A percentile compares a stretch with the other conserved stretches of the same genome.
phyloP scores from a whole-genome alignment of 164 flowering plant genomes.

The Vitis labrusca region DNA sequence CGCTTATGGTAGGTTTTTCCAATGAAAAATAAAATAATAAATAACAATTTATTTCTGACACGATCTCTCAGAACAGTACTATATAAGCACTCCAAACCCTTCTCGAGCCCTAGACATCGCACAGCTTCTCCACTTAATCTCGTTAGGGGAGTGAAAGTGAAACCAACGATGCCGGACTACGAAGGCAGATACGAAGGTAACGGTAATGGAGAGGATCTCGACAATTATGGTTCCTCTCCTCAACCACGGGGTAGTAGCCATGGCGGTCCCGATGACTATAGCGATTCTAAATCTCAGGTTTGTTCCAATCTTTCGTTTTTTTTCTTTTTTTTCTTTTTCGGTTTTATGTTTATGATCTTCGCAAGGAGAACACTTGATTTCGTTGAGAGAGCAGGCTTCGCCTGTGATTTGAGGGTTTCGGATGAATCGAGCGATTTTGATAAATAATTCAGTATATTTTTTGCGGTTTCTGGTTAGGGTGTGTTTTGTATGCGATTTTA shows the following conservation, averaged over 20 bases:
- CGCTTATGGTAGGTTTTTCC: too few relatives aligned
- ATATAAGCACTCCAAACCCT: too few relatives aligned
- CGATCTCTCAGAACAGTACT: too few relatives aligned
- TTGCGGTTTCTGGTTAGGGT: background rate
- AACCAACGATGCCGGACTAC: slow-evolving; percentile 49
- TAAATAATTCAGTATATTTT: background rate
- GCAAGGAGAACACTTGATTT: background rate
- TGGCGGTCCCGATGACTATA: slow-evolving; percentile 32
- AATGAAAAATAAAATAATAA: too few relatives aligned
- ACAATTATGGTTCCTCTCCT: slow-evolving; percentile 40
- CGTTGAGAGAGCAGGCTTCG: background rate
- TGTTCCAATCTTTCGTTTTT: too few relatives aligned
- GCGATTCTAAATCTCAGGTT: slow-evolving; percentile 57
- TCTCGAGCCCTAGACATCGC: too few relatives aligned
- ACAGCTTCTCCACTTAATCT: too few relatives aligned
- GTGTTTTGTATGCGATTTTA: too few relatives aligned
- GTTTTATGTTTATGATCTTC: background rate
- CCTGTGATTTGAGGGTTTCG: background rate
- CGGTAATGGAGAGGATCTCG: slow-evolving; percentile 48
- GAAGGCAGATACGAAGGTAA: slow-evolving; percentile 54
- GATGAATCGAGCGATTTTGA: background rate
- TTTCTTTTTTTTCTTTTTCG: background rate
- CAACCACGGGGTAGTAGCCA: slow-evolving; percentile 29
- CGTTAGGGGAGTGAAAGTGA: too few relatives aligned
- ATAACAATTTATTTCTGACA: too few relatives aligned